Conservation (phyloP, 352 stramenopile species). For the Phytophthora aleatoria region DNA sequence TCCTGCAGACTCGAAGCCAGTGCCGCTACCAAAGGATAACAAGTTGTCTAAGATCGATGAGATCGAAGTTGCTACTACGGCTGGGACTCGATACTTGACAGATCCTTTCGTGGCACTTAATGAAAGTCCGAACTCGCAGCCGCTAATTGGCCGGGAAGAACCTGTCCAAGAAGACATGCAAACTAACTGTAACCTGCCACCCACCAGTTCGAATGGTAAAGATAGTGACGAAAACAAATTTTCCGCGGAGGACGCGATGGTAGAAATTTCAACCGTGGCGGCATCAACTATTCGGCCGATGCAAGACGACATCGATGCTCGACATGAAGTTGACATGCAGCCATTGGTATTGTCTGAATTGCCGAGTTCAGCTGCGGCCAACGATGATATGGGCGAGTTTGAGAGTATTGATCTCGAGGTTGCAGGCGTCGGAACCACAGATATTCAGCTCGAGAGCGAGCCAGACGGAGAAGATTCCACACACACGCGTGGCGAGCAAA, state of each 20-base stretch:
- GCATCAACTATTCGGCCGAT: not conserved
- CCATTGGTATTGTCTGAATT: not conserved
- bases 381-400: constrained; percentile 1
- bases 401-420: constrained; percentile 16
- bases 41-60: not conserved
- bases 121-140: not conserved
- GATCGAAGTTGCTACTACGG: not conserved
- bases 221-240: not conserved
- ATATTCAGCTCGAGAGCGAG: not conserved
- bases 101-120: not conserved
- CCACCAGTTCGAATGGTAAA: not conserved
- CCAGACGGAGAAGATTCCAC: not conserved
- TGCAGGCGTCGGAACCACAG: not conserved
- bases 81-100: not conserved
- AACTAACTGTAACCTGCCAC: not conserved
- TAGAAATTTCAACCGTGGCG: not conserved
- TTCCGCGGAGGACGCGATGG: not conserved
- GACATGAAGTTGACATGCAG: not conserved
- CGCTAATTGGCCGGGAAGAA: constrained; percentile 1
- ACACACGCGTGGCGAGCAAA: not conserved
- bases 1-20: not conserved
- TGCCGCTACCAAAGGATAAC: too few species aligned
- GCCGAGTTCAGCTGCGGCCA: not conserved
- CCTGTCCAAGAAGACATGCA: not conserved
- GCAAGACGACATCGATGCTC: not conserved